phyloP scores from a whole-genome alignment of 352 stramenopile genomes.

The Phytophthora constricta region DNA sequence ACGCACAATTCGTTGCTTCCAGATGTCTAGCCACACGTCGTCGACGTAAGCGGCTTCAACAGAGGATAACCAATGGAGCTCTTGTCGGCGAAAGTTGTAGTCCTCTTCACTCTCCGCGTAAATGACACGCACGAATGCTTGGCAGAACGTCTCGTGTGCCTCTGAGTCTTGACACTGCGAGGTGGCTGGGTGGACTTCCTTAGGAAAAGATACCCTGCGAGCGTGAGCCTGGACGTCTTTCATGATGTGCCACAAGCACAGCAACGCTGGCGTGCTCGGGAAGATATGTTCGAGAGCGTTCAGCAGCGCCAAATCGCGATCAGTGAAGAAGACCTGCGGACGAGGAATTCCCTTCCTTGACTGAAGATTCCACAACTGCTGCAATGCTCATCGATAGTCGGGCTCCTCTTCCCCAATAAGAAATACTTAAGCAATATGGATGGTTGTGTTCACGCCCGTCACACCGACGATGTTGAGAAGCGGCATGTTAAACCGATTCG shows the following conservation, averaged over 20 bases:
- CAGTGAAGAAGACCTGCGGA: constrained; percentile 18
- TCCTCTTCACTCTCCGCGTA: too few relatives aligned
- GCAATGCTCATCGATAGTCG: constrained; percentile 20
- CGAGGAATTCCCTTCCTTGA: neutral
- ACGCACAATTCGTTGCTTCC: too few relatives aligned
- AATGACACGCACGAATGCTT: too few relatives aligned
- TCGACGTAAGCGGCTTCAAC: too few relatives aligned
- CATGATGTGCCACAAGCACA: constrained; percentile 30
- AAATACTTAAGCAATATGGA: constrained; percentile 22
- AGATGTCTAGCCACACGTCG: too few relatives aligned
- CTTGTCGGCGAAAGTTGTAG: too few relatives aligned
- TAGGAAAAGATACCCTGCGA: too few relatives aligned
- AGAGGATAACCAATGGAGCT: too few relatives aligned
- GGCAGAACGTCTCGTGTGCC: too few relatives aligned
- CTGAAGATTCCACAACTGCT: too few relatives aligned
- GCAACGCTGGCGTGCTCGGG: neutral
- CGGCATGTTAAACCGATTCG: constrained; percentile 23
- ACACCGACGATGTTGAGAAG: neutral
- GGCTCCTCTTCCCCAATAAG: constrained; percentile 7
- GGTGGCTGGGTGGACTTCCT: too few relatives aligned
- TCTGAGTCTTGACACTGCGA: too few relatives aligned
- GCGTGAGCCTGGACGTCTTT: constrained; percentile 24
- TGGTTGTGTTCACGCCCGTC: neutral
- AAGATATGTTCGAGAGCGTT: constrained; percentile 21
- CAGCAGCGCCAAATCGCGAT: constrained; percentile 21